Evolutionary conservation across 192 early-diverging fungal genomes (phyloP), one percentile per base, ranked within the genome.

Genomic region (Piromyces sp.): DNA sequence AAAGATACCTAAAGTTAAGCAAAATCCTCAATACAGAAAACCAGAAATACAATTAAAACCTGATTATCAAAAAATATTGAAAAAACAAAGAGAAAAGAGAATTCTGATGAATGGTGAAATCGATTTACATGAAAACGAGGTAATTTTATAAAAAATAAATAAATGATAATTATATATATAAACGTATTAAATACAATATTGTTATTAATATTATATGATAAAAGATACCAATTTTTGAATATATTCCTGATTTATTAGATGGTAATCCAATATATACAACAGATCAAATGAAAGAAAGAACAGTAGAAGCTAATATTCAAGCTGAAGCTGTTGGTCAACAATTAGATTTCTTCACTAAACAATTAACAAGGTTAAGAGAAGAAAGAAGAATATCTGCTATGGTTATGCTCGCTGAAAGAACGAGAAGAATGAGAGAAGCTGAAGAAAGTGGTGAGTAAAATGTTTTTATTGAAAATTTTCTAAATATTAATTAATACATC

Each of bases 321-420:
- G 83, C 86, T 19, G 87, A 89, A 80, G 87, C 85, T 78, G 83
- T 90, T 22, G 88, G 87, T 29, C 85, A 84, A 68, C 88, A 88
- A 6, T 85, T 92, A 30, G 87, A 91, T 84, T 91, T 86, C 83
- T 84, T 90, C 31, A 89, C 89, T 16, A 88, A 88, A 68, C 88
- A 92, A 80, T 83, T 92, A 30, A 84, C 85, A 22, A 86, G 91
- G 9, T 85, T 91, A 28, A 85, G 90, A 30, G 88, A 91, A 79
- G 84, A 88, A 81, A 85, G 85, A 30, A 81, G 86, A 13, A 87
- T 91, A 80, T 84, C 85, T 16, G 89, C 89, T 5, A 83, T 90
- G 84, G 91, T 90, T 28, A 88, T 86, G 79, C 86, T 92, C n/a
- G 91, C 90, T 3, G 87, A 89, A 38, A 84, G 90, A 51, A 91